Conservation (phyloP, 2,329 filamentous ascomycete species). For the Coniochaeta sp. region DNA sequence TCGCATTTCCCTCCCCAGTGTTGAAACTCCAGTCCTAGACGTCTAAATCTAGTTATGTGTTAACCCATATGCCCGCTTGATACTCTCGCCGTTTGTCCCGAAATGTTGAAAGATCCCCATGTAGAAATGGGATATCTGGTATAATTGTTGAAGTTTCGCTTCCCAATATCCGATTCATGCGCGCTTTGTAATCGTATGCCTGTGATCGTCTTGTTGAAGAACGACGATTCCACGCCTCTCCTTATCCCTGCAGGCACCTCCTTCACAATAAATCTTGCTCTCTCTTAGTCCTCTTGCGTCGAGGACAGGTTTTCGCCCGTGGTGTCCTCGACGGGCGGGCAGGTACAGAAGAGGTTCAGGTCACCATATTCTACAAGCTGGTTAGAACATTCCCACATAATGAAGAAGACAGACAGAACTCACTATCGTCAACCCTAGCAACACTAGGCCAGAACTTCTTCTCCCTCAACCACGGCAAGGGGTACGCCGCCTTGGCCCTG, state of each 20-base stretch:
- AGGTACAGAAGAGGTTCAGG: constrained; percentile 90
- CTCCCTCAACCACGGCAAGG: constrained; percentile 72
- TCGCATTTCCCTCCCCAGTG: no score
- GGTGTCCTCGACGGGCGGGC: constrained; percentile 70
- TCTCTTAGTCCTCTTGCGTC: neutral
- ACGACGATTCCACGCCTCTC: neutral
- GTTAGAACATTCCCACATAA: constrained; percentile 8
- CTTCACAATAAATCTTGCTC: no score
- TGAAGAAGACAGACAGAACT: constrained; percentile 26
- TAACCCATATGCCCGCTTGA: no score
- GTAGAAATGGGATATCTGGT: neutral
- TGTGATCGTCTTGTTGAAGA: neutral
- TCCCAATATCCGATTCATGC: neutral
- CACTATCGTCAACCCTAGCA: constrained; percentile 80
- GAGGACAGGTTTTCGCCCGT: constrained; percentile 22
- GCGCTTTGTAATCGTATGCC: neutral
- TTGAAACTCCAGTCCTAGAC: no score
- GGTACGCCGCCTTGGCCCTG: constrained; percentile 80
- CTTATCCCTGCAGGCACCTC: neutral
- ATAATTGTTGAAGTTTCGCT: neutral
- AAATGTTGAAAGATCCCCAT: no score
- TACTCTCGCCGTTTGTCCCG: no score
- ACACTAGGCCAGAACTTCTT: constrained; percentile 98
- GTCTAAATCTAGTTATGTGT: no score
- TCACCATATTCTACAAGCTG: constrained; percentile 69